Base-by-base conservation (phyloP, 768 basidiomycete species). In the Naganishia antarctica region DNA sequence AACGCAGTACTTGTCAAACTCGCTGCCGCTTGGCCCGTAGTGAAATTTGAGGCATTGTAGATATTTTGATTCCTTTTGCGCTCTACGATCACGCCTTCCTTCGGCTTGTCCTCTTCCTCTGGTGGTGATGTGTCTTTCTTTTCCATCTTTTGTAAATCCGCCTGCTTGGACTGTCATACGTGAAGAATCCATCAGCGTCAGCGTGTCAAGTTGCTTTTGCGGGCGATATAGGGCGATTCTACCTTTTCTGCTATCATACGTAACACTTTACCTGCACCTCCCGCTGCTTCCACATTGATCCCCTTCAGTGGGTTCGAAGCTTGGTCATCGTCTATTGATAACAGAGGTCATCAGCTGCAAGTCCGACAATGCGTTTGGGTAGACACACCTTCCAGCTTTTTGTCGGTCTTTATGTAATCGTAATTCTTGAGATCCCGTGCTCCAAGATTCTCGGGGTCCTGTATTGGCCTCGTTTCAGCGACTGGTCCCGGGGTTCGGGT, bases 1-100 rank as follows among this genome's bases (percentile, higher is more conserved):
- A 92, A 83, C 3, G 92, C 87, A 0, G 96, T 98, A 2, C 90
- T 92, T 0, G 96, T 99, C 49, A 99, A 78, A 0, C 92, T 91
- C 3, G 94, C 96, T 57, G 94, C 91, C 3, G 91, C 85, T 45
- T 88, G 81, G 26, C 94, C 94, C 43, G 82, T 91, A 1, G 78
- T 73, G 66, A 77, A 78, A 32, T 77, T 73, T 0, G 80, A 76
- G 1, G 78, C 75, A 69, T 81, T 80, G 66, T 80, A 67, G 21
- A 61, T 61, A 21, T 43, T 48, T 41, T 48, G 50, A 26, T 16
- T 44, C 28, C 60, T 64, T n/a, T 61, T 60, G 48, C 68, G 64
- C 25, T 58, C 57, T 6, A 65, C 70, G 12, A 71, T 59, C 9
- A 68, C 44, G 29, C 64, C 66, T 21, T 66, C 63, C 34, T 68